Evolutionary conservation across 805 yeast genomes (phyloP).

Genomic region (Suhomyces kilbournensis): DNA sequence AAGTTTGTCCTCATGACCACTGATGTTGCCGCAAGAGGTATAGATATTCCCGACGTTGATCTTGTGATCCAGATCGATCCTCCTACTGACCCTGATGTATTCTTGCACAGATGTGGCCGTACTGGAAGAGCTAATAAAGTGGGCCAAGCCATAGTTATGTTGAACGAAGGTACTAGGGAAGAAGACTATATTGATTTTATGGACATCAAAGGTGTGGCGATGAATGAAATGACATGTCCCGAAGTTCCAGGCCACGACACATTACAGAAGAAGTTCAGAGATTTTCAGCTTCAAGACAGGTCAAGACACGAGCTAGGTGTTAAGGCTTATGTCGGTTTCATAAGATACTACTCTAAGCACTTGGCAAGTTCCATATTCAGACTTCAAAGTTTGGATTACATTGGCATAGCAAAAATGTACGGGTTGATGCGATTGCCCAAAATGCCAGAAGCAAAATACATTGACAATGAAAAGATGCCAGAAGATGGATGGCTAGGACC

Average conservation of each 20-base stretch:
- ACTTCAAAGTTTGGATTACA: conserved; percentile 63
- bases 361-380: conserved; percentile 86
- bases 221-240: conserved; percentile 41
- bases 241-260: conserved; percentile 24
- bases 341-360: conserved; percentile 84
- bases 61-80: conserved; percentile 92
- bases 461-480: conserved; percentile 49
- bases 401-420: conserved; percentile 69
- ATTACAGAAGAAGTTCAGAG: conserved; percentile 23
- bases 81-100: conserved; percentile 88
- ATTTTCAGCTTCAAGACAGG: conserved; percentile 71
- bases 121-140: conserved; percentile 88
- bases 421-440: conserved; percentile 82
- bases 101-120: conserved; percentile 91
- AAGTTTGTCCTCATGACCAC: conserved; percentile 80
- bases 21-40: conserved; percentile 97
- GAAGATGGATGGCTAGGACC: conserved; percentile 74
- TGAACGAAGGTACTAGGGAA: conserved; percentile 71
- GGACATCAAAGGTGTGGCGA: conserved; percentile 58
- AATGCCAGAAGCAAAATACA: conserved; percentile 82
- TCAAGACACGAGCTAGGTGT: conserved; percentile 80
- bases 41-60: conserved; percentile 94
- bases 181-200: conserved; percentile 78
- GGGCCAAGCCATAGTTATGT: conserved; percentile 75
- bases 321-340: conserved; percentile 76